Evolutionary conservation across 2,329 filamentous ascomycete species (phyloP), one percentile per base, ranked within the genome.

Genomic region (Neophaeococcomyces aloes): DNA sequence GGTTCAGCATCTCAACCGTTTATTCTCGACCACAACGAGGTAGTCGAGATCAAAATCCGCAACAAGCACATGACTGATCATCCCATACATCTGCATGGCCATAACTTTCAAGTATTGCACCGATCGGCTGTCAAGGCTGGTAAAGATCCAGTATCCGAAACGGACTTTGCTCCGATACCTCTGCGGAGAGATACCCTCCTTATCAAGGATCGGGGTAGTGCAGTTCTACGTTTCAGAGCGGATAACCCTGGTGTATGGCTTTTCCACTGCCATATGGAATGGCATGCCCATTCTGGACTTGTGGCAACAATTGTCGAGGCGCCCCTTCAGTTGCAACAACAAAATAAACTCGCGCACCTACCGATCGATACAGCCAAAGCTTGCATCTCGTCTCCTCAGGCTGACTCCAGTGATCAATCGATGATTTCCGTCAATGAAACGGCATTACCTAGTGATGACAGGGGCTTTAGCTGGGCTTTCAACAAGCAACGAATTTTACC

Each of bases 21-120:
- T 53, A 70, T 93, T 2, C 71, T 93, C 10, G 68, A 78, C 21
- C 74, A 80, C 49, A 75, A 74, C 44, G 63, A 77, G 23, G 56
- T 62, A 1, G 57, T 66, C 10, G 59, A 66, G 29, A 52, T 65
- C n/a, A n/a, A n/a, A 7, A 49, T 65, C 15, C 35, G 64, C n/a
- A 65, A 65, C 56, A 66, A 65, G 42, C 50, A 54, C 17, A 60
- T 64, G 40, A 44, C 53, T 6, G 62, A 77, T 7, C 83, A 87
- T 55, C 33, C 38, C 2, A 80, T 81, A 65, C 79, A 83, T 61
- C 63, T 93, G 1, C 87, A 91, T 64, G 83, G 83, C 0, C 82
- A 86, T 59, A 68, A 75, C 52, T 86, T 87, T 64, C 83, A 85
- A 61, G 65, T 77, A n/a, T n/a, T n/a, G n/a, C n/a, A n/a, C n/a